phyloP scores from a whole-genome alignment of 176 grass and related monocot species.

The Lolium perenne region DNA sequence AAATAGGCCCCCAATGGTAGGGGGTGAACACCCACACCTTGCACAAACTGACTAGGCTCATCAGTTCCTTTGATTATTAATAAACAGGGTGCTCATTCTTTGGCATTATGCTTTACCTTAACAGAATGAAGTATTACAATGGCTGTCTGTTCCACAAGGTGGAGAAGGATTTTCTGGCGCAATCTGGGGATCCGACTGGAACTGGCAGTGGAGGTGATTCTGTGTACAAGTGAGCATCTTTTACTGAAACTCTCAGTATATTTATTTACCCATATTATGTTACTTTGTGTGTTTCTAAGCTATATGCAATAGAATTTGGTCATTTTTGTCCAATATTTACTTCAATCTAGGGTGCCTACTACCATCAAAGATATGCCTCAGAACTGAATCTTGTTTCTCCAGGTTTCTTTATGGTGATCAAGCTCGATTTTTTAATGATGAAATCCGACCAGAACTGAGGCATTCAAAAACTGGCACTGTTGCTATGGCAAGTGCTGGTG shows the following conservation, averaged over 20 bases:
- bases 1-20: neutral
- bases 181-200: slow-evolving; percentile 87
- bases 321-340: neutral
- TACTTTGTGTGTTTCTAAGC: neutral
- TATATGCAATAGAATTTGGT: neutral
- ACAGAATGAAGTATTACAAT: slow-evolving; percentile 96
- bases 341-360: neutral
- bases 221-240: slow-evolving; percentile 74
- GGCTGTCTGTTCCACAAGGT: slow-evolving; percentile 97
- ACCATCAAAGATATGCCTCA: slow-evolving; percentile 23
- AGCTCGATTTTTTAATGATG: slow-evolving; percentile 88
- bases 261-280: neutral
- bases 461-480: slow-evolving; percentile 87
- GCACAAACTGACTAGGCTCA: neutral
- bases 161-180: slow-evolving; percentile 94
- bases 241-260: neutral
- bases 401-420: slow-evolving; percentile 95
- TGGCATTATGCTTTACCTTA: slow-evolving; percentile 6
- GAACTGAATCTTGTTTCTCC: slow-evolving; percentile 42
- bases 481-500: slow-evolving; percentile 91
- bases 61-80: neutral
- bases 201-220: slow-evolving; percentile 85
- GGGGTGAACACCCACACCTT: neutral
- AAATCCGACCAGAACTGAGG: slow-evolving; percentile 80
- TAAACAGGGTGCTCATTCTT: slow-evolving; percentile 24